Conservation (phyloP, 2,329 filamentous ascomycete species). For the Hypoxylon sp. region DNA sequence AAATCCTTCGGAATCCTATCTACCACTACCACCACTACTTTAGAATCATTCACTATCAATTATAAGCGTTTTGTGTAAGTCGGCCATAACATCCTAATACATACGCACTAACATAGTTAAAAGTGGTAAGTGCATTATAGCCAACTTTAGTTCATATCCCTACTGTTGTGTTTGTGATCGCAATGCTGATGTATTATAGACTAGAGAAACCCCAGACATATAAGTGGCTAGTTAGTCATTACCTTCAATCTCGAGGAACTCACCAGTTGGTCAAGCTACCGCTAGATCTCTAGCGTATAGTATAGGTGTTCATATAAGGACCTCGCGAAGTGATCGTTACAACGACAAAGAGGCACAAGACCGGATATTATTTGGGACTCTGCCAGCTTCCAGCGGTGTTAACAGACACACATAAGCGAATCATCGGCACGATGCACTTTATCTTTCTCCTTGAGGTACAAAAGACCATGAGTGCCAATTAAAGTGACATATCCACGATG, state of each 20-base stretch:
- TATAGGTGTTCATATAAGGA: not conserved
- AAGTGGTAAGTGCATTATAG: too few species aligned
- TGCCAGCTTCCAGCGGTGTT: not conserved
- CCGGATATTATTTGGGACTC: not conserved
- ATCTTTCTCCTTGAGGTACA: not conserved
- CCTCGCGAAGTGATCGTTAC: not conserved
- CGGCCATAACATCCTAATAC: not conserved
- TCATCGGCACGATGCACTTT: not conserved
- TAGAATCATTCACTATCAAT: not conserved
- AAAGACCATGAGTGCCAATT: not conserved
- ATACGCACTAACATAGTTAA: not conserved
- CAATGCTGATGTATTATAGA: conserved; percentile 1
- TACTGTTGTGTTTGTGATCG: not conserved
- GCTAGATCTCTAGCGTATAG: not conserved
- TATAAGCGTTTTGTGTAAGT: not conserved
- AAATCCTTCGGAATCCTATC: not conserved
- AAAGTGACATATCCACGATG: not conserved
- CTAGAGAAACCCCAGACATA: not conserved
- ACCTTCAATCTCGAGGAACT: not conserved
- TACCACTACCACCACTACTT: not conserved
- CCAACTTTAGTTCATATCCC: not conserved
- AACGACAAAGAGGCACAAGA: not conserved
- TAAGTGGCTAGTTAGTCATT: not conserved
- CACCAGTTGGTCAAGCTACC: conserved; percentile 2
- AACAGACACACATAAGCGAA: not conserved